phyloP scores from a whole-genome alignment of 2,329 filamentous ascomycete species.

The Colletotrichum incanum region DNA sequence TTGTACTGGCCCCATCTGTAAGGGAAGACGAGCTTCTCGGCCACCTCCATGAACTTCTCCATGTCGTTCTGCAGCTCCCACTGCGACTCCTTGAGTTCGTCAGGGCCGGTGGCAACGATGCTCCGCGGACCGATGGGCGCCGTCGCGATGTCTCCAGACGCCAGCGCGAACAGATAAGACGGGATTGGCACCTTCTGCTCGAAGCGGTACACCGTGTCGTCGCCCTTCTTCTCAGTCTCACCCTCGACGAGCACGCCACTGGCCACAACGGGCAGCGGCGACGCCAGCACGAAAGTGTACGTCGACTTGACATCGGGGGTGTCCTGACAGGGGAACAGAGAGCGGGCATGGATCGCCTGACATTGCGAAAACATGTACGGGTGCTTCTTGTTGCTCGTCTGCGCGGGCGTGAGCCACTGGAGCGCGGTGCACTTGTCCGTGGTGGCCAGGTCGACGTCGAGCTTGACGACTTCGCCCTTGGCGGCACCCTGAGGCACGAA shows the following conservation, averaged over 20 bases:
- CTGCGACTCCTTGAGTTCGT: conserved; percentile 86
- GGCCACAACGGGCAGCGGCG: conserved; percentile 90
- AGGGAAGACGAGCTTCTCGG: conserved; percentile 85
- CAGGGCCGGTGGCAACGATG: conserved; percentile 88
- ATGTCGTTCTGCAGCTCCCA: conserved; percentile 95
- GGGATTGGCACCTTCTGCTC: conserved; percentile 94
- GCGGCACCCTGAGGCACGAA: conserved; percentile 69
- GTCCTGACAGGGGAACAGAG: conserved; percentile 96
- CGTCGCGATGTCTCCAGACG: conserved; percentile 86
- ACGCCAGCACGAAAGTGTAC: conserved; percentile 89
- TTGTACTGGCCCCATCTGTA: conserved; percentile 98
- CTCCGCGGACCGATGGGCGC: conserved; percentile 91
- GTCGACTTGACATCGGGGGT: conserved; percentile 98
- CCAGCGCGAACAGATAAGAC: conserved; percentile 94
- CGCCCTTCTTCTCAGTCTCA: conserved; percentile 65
- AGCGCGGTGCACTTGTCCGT: conserved; percentile 92
- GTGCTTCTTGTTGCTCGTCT: conserved; percentile 95
- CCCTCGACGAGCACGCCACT: conserved; percentile 78
- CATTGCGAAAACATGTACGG: conserved; percentile 99
- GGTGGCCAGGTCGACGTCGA: conserved; percentile 82
- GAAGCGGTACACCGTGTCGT: conserved; percentile 83
- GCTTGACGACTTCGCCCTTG: conserved; percentile 67
- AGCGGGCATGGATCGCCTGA: conserved; percentile 95
- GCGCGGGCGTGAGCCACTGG: conserved; percentile 94
- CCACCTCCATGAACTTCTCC: conserved; percentile 90